Percentiles rank a stretch among this genome's conserved stretches.
These are phyloP conservation scores for Mucor sp. DNA, from an alignment of 371 early-diverging fungal genomes.

Conservation along the genomic window DNA sequence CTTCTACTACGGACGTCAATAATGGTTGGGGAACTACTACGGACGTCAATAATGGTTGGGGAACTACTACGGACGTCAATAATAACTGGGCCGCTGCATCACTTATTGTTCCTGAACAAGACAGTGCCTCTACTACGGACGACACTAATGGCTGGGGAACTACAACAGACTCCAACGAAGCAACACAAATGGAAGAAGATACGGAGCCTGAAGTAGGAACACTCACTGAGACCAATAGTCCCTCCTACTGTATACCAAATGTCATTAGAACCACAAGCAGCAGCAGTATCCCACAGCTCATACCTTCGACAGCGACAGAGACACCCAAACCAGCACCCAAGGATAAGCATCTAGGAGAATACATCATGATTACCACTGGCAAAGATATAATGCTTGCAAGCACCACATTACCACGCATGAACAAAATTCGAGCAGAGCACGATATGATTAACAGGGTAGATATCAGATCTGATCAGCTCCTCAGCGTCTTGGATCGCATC, in stretches of 20 bases:
- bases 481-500: slow-evolving; percentile 35
- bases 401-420: slow-evolving; percentile 25
- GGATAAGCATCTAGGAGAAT: slow-evolving; percentile 18
- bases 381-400: slow-evolving; percentile 33
- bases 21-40: too few species aligned
- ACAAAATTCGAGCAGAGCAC: slow-evolving; percentile 28
- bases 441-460: slow-evolving; percentile 38
- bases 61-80: too few species aligned
- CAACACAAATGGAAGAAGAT: neutral
- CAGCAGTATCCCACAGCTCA: neutral
- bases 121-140: neutral
- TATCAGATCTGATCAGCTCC: slow-evolving; percentile 35
- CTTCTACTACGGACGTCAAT: neutral
- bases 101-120: too few species aligned
- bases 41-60: too few species aligned
- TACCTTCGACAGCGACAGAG: neutral
- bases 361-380: slow-evolving; percentile 37
- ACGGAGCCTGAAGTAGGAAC: neutral
- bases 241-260: slow-evolving; percentile 9
- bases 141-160: neutral
- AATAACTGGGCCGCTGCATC: too few species aligned
- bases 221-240: neutral
- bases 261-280: neutral
- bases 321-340: neutral
- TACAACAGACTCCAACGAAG: neutral